Base-by-base conservation (phyloP, 2,329 filamentous ascomycete species). In the Claviceps sp. region DNA sequence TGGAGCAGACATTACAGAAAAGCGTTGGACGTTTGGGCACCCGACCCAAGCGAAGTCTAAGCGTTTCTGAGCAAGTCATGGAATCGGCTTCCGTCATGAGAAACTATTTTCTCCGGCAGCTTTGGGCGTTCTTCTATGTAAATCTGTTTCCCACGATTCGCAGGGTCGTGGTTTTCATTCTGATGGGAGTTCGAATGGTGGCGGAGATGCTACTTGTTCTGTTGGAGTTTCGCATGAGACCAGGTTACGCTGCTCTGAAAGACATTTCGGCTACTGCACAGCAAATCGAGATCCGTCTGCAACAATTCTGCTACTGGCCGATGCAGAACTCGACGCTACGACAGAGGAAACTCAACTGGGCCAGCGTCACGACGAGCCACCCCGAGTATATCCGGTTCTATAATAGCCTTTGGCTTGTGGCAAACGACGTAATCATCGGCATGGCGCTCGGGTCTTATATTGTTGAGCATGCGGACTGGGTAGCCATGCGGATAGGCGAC, bases 301-400 rank as follows among this genome's bases (percentile, higher is more conserved):
- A 97, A 64, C 93, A 98, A 65, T 97, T 97, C 64, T 97, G 91
- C 68, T 98, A 98, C 67, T 97, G 91, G 90, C 94, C 93, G 2
- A 88, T 95, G 68, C 91, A 98, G 66, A 96, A 97, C 64, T 77
- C 91, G 44, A 97, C 89, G 16, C 69, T 98, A 47, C 84, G 90
- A n/a, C 83, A 87, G 62, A 78, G 90, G 41, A 94, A 95, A 63
- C 82, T 84, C 56, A 88, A 95, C 60, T 97, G 93, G 91, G 87
- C 89, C 54, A 97, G 91, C 65, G 86, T 97, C 52, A 96, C 90
- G 0, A 93, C 85, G 47, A 95, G 85, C 60, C 91, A 98, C 66
- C 88, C 91, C 0, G 93, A 98, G 66, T 98, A 98, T 66, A 98
- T 98, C 58, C 85, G 93, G 16, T 98, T 98, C 69, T 98, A 97